Evolutionary conservation across 345 rosid genomes (phyloP).

Genomic region (Salix suchowensis): DNA sequence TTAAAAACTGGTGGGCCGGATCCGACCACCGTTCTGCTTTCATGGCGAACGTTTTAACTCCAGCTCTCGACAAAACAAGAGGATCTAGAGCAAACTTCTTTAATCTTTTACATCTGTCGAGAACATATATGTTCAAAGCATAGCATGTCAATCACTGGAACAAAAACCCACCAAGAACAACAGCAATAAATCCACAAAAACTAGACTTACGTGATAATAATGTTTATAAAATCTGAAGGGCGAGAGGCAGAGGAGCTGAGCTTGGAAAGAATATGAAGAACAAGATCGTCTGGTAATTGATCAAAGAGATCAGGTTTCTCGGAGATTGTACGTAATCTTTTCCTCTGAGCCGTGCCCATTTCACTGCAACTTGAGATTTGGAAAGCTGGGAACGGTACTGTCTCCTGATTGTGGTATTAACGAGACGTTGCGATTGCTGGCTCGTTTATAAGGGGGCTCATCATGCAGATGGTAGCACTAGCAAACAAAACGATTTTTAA

Average conservation of each 20-base stretch:
- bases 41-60: slow-evolving; percentile 36
- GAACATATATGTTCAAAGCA: background rate
- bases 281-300: slow-evolving; percentile 53
- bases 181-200: background rate
- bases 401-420: background rate
- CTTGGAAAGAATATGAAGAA: slow-evolving; percentile 43
- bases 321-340: slow-evolving; percentile 12
- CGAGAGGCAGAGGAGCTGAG: slow-evolving; percentile 54
- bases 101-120: slow-evolving; percentile 47
- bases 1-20: slow-evolving; percentile 49
- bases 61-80: slow-evolving; percentile 44
- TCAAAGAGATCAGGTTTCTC: slow-evolving; percentile 36
- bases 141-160: background rate
- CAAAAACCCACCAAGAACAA: background rate
- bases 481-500: background rate
- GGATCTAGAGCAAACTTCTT: slow-evolving; percentile 34
- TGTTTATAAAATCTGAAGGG: slow-evolving; percentile 49
- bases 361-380: background rate
- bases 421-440: background rate
- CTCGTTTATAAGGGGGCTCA: background rate
- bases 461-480: background rate
- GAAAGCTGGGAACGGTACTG: background rate
- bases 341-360: slow-evolving; percentile 21
- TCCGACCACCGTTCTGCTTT: slow-evolving; percentile 53
- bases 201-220: slow-evolving; percentile 42